These are phyloP conservation scores for Bipolaris sorokiniana DNA, from an alignment of 2,329 filamentous ascomycete genomes.

Conservation along the genomic window DNA sequence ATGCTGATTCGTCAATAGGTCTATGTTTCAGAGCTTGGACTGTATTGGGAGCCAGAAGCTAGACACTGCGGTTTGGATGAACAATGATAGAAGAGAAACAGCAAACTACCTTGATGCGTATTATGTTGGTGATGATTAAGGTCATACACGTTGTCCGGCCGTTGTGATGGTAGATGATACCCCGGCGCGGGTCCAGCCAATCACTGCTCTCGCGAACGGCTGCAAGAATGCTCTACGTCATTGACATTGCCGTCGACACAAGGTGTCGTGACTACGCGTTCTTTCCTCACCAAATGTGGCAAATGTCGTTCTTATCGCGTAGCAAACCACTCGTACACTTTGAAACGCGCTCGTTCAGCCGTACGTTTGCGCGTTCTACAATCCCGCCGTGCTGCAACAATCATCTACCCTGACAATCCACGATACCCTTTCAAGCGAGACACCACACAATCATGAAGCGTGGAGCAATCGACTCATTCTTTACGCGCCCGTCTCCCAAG, in stretches of 20 bases:
- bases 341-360: not conserved
- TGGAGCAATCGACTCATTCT: slow-evolving; percentile 73
- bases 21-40: too few species aligned
- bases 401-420: not conserved
- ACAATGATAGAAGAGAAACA: too few species aligned
- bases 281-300: not conserved
- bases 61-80: too few species aligned
- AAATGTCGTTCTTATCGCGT: not conserved
- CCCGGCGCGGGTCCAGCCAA: not conserved
- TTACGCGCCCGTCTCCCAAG: slow-evolving; percentile 57
- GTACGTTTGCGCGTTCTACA: not conserved
- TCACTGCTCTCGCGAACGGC: not conserved
- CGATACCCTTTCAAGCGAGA: not conserved
- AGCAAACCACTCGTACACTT: not conserved
- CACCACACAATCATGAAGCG: slow-evolving; percentile 50
- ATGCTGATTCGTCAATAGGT: too few species aligned
- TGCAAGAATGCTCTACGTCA: not conserved
- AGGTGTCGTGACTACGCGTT: not conserved
- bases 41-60: too few species aligned
- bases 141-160: not conserved
- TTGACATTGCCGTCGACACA: not conserved
- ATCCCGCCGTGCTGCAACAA: not conserved
- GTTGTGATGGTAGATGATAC: not conserved
- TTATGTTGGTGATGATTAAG: too few species aligned
- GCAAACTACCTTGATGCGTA: too few species aligned